These are phyloP conservation scores for Alternaria triticimaculans DNA, from an alignment of 2,329 filamentous ascomycete genomes.

Conservation along the genomic window DNA sequence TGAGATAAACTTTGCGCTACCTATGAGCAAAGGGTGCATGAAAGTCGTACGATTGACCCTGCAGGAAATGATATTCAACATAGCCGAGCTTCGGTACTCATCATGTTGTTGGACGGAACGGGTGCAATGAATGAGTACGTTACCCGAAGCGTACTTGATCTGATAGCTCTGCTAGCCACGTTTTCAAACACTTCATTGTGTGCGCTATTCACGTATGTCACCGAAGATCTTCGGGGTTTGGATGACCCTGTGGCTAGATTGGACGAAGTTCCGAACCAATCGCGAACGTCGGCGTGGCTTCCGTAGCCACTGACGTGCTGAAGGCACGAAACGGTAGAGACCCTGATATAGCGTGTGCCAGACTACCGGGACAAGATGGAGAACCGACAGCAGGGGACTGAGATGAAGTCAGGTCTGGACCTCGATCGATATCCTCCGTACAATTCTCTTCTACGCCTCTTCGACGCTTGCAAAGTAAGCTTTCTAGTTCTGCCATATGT, in stretches of 20 bases:
- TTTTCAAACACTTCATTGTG: not conserved
- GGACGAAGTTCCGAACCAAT: not conserved
- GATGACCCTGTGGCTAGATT: conserved; percentile 3
- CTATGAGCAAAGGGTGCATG: not conserved
- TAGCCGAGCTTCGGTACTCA: not conserved
- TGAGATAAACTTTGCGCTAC: not conserved
- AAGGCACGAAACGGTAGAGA: conserved; percentile 4
- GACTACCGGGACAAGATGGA: not conserved
- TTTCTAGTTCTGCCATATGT: not conserved
- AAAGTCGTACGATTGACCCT: not conserved
- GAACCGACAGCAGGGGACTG: conserved; percentile 3
- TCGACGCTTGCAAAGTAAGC: not conserved
- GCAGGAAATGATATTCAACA: not conserved
- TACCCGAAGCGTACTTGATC: not conserved
- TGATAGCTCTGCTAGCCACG: not conserved
- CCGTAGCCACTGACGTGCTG: not conserved
- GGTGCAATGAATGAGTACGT: not conserved
- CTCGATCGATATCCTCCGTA: conserved; percentile 6
- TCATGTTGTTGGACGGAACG: not conserved
- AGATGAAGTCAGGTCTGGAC: conserved; percentile 5
- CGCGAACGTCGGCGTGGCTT: not conserved
- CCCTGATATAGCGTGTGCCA: conserved; percentile 6
- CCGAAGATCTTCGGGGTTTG: conserved; percentile 8
- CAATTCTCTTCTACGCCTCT: conserved; percentile 1
- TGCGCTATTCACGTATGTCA: not conserved